Evolutionary conservation across 345 rosid species (phyloP), one percentile per base, ranked within the genome.

Genomic region (Isatis tinctoria): DNA sequence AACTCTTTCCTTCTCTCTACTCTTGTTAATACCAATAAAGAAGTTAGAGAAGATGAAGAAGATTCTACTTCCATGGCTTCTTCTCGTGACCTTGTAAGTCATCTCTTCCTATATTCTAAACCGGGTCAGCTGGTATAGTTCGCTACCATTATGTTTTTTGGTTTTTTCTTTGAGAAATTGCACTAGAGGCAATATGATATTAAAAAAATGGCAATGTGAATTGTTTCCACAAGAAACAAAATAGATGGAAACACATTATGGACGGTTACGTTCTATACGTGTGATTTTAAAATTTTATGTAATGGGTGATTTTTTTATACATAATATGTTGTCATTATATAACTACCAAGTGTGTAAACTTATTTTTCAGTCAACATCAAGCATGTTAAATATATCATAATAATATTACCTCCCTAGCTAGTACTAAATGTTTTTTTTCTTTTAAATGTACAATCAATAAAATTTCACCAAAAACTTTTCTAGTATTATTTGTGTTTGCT

Each of bases 1-100:
- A 61, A 74, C 71, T 63, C 62, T 3, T 65, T 53, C 59, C 82
- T 80, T 22, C 57, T 72, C 40, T 75, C 81, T 67, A 83, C 88
- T 37, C 65, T 74, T 60, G 82, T 76, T 56, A 70, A 69, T 37
- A 69, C 60, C 52, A 69, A 76, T 57, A 76, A 63, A 54, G 75
- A 69, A 17, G 72, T 35, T 5, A 57, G 82, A 48, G 71, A 68
- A 58, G 82, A 79, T 61, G 65, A 78, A 28, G 69, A 82, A n/a
- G 85, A 76, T 67, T 72, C 86, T 14, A 82, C 60, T 59, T 80
- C 85, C 35, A 53, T 60, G 22, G 78, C 84, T 65, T 69, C 80
- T 56, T 76, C 80, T 63, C 75, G 80, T 76, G 80, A 76, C 60
- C 51, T 70, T 45, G 80, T 76, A 76, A 76, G 75, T 10, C 60